Percentiles rank a stretch among this genome's conserved stretches.
Conservation (phyloP, 148 eudicot genomes). For the Persicaria tinctoria region DNA sequence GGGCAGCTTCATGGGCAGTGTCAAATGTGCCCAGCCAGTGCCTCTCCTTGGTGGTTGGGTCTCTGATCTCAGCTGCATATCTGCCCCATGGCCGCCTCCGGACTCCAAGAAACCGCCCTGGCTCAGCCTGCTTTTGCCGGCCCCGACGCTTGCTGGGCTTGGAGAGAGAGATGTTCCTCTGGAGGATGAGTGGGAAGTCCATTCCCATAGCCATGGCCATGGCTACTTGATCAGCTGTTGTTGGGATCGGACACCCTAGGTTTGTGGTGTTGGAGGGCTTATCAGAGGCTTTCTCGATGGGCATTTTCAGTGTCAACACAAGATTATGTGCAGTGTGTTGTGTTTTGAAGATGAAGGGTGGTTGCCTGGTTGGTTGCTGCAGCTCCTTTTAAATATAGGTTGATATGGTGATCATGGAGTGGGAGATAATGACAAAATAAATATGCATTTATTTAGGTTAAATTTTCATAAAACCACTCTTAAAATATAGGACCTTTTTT, state of each 20-base stretch:
- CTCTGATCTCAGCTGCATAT: conserved; percentile 87
- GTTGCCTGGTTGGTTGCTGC: background rate
- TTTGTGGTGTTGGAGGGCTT: background rate
- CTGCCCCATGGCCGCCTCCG: conserved; percentile 89
- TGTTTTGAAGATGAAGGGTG: background rate
- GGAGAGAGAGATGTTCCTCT: conserved; percentile 50
- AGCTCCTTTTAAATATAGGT: background rate
- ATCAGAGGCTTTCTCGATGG: background rate
- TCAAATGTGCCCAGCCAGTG: conserved; percentile 98
- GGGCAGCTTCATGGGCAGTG: conserved; percentile 94
- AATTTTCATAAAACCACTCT: no score
- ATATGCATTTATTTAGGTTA: no score
- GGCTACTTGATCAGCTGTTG: background rate
- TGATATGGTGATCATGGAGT: background rate
- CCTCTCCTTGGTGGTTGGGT: conserved; percentile 89
- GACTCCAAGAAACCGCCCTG: conserved; percentile 76
- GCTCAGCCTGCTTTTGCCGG: conserved; percentile 50
- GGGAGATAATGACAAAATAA: background rate
- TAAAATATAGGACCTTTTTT: no score
- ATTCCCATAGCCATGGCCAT: background rate
- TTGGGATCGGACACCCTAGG: background rate
- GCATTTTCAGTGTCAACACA: background rate
- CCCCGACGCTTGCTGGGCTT: conserved; percentile 55
- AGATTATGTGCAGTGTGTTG: background rate
- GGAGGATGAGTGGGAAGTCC: conserved; percentile 48